Evolutionary conservation across 2,329 filamentous ascomycete genomes (phyloP).

Genomic region (Fusarium chlamydosporum): DNA sequence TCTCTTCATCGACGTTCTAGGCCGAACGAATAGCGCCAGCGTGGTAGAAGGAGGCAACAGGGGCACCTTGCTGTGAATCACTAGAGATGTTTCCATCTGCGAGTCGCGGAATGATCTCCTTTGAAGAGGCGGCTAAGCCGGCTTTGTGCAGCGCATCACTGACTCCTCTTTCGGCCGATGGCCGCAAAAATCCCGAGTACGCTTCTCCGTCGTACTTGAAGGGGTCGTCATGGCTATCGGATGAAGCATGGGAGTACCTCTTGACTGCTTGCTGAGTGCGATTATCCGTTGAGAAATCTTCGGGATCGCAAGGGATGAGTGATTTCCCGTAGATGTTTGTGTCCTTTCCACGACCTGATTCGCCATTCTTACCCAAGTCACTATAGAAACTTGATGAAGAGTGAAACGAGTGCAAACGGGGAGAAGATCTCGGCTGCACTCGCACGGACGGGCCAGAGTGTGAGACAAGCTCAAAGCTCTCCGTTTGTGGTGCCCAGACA

Average conservation of each 20-base stretch:
- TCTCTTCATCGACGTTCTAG: constrained; percentile 59
- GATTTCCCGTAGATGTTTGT: constrained; percentile 8
- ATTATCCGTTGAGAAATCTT: background rate
- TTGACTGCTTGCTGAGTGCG: constrained; percentile 24
- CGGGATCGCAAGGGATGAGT: constrained; percentile 7
- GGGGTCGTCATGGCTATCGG: constrained; percentile 58
- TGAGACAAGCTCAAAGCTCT: constrained; percentile 33
- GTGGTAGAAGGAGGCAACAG: constrained; percentile 55
- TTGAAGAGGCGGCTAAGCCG: constrained; percentile 42
- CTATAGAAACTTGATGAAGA: constrained; percentile 52
- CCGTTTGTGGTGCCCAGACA: constrained; percentile 16
- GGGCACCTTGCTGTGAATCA: constrained; percentile 17
- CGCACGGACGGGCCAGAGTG: constrained; percentile 27
- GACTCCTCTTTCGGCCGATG: constrained; percentile 60
- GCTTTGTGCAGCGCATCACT: constrained; percentile 57
- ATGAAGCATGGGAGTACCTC: constrained; percentile 53
- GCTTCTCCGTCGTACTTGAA: constrained; percentile 62
- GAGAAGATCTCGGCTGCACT: constrained; percentile 23
- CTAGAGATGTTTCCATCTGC: constrained; percentile 13
- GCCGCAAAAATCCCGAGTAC: constrained; percentile 57
- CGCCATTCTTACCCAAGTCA: constrained; percentile 29
- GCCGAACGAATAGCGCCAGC: constrained; percentile 56
- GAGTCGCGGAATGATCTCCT: constrained; percentile 8
- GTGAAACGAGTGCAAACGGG: constrained; percentile 47
- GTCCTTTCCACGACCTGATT: constrained; percentile 15